phyloP scores from a whole-genome alignment of 805 yeast species.

The Hanseniaspora thailandica region DNA sequence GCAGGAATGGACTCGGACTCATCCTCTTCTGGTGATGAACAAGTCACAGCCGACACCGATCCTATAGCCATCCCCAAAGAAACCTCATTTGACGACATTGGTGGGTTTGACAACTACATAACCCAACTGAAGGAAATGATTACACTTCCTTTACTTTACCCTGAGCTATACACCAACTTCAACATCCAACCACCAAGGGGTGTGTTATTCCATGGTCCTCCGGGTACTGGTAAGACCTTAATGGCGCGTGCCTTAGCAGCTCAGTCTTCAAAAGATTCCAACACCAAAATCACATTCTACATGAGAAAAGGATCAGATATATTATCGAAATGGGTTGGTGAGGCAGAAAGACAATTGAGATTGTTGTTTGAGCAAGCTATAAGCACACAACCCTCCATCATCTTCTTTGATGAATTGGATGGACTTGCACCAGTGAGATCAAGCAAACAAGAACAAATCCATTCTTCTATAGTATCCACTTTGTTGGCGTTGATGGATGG shows the following conservation, averaged over 20 bases:
- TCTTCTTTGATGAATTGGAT: slow-evolving; percentile 95
- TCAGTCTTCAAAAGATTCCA: slow-evolving; percentile 66
- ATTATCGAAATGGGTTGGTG: slow-evolving; percentile 97
- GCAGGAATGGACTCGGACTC: slow-evolving; percentile 43
- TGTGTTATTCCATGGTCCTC: slow-evolving; percentile 95
- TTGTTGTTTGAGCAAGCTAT: slow-evolving; percentile 90
- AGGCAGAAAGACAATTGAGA: slow-evolving; percentile 89
- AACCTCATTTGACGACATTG: slow-evolving; percentile 73
- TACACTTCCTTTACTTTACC: slow-evolving; percentile 80
- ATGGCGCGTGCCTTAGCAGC: slow-evolving; percentile 98
- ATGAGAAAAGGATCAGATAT: slow-evolving; percentile 99
- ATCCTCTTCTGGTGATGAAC: slow-evolving; percentile 36
- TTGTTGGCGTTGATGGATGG: slow-evolving; percentile 95
- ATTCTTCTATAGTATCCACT: slow-evolving; percentile 93
- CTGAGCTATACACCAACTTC: slow-evolving; percentile 82
- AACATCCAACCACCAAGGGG: slow-evolving; percentile 94
- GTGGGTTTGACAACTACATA: slow-evolving; percentile 84
- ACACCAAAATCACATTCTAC: slow-evolving; percentile 81
- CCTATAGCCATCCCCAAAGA: slow-evolving; percentile 84
- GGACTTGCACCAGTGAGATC: slow-evolving; percentile 97
- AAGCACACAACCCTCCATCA: slow-evolving; percentile 89
- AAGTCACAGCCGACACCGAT: slow-evolving; percentile 73
- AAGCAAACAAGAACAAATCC: slow-evolving; percentile 95
- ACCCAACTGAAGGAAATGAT: slow-evolving; percentile 95
- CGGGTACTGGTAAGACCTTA: slow-evolving; percentile 96